phyloP scores from a whole-genome alignment of 2,329 filamentous ascomycete species.

The Calonectria pseudoturangicola region DNA sequence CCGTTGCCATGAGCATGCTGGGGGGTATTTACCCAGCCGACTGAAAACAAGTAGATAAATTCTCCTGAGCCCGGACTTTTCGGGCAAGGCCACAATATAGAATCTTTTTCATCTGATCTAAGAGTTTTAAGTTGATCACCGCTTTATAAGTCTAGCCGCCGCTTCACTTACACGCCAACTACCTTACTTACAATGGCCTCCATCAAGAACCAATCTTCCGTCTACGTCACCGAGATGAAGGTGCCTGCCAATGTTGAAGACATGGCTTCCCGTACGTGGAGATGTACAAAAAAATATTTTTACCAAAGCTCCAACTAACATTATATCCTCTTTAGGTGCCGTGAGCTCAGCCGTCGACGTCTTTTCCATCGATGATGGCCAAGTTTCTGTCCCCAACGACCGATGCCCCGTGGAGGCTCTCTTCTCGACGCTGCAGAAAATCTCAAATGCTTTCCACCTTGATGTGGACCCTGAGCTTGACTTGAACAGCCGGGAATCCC shows the following conservation, averaged over 20 bases:
- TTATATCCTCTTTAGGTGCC: slow-evolving; percentile 41
- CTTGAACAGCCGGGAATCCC: slow-evolving; percentile 50
- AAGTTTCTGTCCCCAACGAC: slow-evolving; percentile 49
- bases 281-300: neutral
- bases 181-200: slow-evolving; percentile 45
- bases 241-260: slow-evolving; percentile 38
- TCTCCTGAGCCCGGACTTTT: slow-evolving; percentile 43
- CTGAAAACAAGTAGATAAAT: slow-evolving; percentile 41
- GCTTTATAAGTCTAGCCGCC: slow-evolving; percentile 23
- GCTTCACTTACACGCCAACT: slow-evolving; percentile 33
- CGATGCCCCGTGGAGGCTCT: slow-evolving; percentile 52
- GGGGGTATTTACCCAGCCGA: slow-evolving; percentile 45
- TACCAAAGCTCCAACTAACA: slow-evolving; percentile 40
- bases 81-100: slow-evolving; percentile 16
- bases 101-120: slow-evolving; percentile 20
- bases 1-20: slow-evolving; percentile 51
- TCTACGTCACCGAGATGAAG: slow-evolving; percentile 47
- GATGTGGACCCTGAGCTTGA: slow-evolving; percentile 50
- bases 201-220: slow-evolving; percentile 48
- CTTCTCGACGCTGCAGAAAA: slow-evolving; percentile 47
- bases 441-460: slow-evolving; percentile 51
- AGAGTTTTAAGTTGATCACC: slow-evolving; percentile 13
- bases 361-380: slow-evolving; percentile 51
- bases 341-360: slow-evolving; percentile 49
- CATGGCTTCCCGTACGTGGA: slow-evolving; percentile 42